These are phyloP conservation scores for Xylaria venustula DNA, from an alignment of 495 filamentous ascomycete species.

Conservation along the genomic window DNA sequence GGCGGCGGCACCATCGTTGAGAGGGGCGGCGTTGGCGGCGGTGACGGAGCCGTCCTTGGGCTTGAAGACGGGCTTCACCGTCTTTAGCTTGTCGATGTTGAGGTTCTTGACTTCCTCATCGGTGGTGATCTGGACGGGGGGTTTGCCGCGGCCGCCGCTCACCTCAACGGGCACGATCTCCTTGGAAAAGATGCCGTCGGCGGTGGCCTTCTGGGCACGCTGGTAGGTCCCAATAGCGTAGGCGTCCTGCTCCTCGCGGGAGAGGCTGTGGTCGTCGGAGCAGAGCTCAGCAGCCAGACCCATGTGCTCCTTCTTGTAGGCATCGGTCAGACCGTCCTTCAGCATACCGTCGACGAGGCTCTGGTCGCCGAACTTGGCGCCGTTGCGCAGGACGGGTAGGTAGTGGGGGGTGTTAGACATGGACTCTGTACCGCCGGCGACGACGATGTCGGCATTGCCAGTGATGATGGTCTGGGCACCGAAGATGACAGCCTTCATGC, in stretches of 20 bases:
- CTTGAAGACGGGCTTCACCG: slow-evolving; percentile 82
- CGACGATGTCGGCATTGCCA: slow-evolving; percentile 82
- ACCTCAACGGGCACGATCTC: slow-evolving; percentile 93
- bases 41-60: slow-evolving; percentile 85
- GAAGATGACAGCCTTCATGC: slow-evolving; percentile 89
- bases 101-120: slow-evolving; percentile 98
- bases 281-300: slow-evolving; percentile 91
- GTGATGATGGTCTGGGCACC: slow-evolving; percentile 96
- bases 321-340: slow-evolving; percentile 89
- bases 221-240: slow-evolving; percentile 92
- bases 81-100: slow-evolving; percentile 85
- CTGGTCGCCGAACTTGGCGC: slow-evolving; percentile 88
- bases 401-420: slow-evolving; percentile 99
- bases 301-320: slow-evolving; percentile 92
- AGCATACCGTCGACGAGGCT: slow-evolving; percentile 84
- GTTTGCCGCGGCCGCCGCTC: slow-evolving; percentile 85
- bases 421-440: slow-evolving; percentile 92
- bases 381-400: slow-evolving; percentile 75
- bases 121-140: slow-evolving; percentile 70
- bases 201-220: slow-evolving; percentile 82
- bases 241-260: slow-evolving; percentile 80
- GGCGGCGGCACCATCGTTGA: slow-evolving; percentile 91
- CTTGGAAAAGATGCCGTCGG: slow-evolving; percentile 69
- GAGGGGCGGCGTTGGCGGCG: slow-evolving; percentile 93
- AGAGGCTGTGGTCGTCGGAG: slow-evolving; percentile 76